Conservation (phyloP, 371 early-diverging fungal genomes). For the Coemansia sp. region DNA sequence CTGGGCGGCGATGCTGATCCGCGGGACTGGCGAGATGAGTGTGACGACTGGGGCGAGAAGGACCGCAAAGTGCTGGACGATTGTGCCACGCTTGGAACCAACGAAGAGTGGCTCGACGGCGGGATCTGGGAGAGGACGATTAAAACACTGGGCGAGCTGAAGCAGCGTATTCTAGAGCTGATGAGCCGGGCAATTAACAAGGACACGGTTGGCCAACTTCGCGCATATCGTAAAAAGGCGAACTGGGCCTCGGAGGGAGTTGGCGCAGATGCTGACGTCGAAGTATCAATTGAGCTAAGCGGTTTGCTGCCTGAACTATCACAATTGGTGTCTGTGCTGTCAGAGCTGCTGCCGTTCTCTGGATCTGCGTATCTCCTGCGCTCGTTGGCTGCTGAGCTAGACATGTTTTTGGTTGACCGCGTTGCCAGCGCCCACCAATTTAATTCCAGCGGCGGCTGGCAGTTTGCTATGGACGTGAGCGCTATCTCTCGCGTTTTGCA, state of each 20-base stretch:
- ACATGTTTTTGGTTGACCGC: conserved; percentile 29
- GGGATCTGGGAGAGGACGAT: conserved; percentile 45
- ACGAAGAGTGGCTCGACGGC: conserved; percentile 40
- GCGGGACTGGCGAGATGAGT: conserved; percentile 44
- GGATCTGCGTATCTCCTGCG: conserved; percentile 26
- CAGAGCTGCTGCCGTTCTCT: conserved; percentile 16
- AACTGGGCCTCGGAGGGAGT: conserved; percentile 12
- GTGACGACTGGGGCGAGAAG: conserved; percentile 25
- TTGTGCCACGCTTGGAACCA: background rate
- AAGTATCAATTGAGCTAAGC: conserved; percentile 27
- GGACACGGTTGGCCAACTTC: conserved; percentile 30
- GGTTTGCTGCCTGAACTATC: conserved; percentile 27
- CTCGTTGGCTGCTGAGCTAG: conserved; percentile 28
- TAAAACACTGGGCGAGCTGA: conserved; percentile 26
- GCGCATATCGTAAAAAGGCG: conserved; percentile 42
- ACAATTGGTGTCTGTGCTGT: conserved; percentile 8
- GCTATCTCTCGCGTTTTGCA: conserved; percentile 18
- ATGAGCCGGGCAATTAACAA: conserved; percentile 35
- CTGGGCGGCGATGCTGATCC: conserved; percentile 25
- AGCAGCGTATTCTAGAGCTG: conserved; percentile 31
- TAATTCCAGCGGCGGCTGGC: conserved; percentile 23
- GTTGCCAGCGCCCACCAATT: conserved; percentile 40
- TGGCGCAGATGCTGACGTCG: background rate
- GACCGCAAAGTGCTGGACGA: conserved; percentile 30
- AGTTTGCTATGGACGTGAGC: conserved; percentile 29